Evolutionary conservation across 768 basidiomycete species (phyloP).

Genomic region (Mycena albidolilacea): DNA sequence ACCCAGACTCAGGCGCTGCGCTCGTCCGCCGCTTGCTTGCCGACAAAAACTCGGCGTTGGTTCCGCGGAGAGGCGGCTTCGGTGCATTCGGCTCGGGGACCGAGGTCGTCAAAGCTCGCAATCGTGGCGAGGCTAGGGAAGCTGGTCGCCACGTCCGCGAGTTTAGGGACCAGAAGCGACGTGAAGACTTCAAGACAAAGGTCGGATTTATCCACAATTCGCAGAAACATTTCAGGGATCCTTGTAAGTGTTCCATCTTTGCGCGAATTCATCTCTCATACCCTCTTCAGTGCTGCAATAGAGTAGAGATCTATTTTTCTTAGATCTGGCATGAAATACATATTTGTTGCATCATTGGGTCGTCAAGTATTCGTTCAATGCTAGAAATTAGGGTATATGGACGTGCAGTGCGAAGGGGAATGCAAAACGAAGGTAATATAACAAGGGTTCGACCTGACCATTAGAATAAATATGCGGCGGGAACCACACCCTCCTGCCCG

Average conservation of each 20-base stretch:
- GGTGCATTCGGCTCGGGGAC: slow-evolving; percentile 89
- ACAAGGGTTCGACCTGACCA: slow-evolving; percentile 43
- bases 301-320: background rate
- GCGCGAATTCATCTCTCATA: slow-evolving; percentile 26
- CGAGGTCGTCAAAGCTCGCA: slow-evolving; percentile 90
- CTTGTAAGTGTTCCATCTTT: slow-evolving; percentile 60
- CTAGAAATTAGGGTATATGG: slow-evolving; percentile 38
- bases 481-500: slow-evolving; percentile 91
- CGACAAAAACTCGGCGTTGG: slow-evolving; percentile 88
- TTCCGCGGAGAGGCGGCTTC: slow-evolving; percentile 88
- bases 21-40: slow-evolving; percentile 83
- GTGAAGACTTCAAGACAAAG: slow-evolving; percentile 88
- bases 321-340: slow-evolving; percentile 40
- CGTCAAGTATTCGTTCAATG: slow-evolving; percentile 30
- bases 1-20: slow-evolving; percentile 80
- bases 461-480: slow-evolving; percentile 92
- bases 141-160: slow-evolving; percentile 90
- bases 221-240: slow-evolving; percentile 92
- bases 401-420: slow-evolving; percentile 33
- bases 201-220: slow-evolving; percentile 85
- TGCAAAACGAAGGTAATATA: slow-evolving; percentile 31
- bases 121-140: slow-evolving; percentile 95
- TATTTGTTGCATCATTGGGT: slow-evolving; percentile 17
- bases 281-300: slow-evolving; percentile 50
- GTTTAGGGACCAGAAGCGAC: slow-evolving; percentile 83